A percentile compares a stretch with the other conserved stretches of the same genome.
Conservation (phyloP, 2,329 filamentous ascomycete species). For the Pestalotiopsis sp. region DNA sequence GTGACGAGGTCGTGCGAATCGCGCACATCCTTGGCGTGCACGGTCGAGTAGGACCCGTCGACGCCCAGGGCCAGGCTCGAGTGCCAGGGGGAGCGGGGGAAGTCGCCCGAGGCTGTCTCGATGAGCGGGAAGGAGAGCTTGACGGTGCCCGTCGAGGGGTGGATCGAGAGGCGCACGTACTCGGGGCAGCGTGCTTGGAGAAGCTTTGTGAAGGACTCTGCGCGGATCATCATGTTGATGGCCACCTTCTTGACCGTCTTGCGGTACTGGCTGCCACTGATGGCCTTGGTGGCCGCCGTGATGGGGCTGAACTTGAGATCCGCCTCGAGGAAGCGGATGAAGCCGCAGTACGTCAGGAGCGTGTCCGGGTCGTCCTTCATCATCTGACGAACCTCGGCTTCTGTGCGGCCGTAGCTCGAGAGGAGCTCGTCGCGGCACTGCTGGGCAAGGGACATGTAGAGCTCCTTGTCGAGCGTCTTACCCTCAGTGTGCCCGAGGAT, state of each 20-base stretch:
- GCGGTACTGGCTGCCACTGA: neutral
- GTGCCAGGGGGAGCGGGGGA: neutral
- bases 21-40: neutral
- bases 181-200: conserved; percentile 18
- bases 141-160: neutral
- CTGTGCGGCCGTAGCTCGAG: neutral
- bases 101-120: too few species aligned
- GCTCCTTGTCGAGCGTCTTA: neutral
- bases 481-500: neutral
- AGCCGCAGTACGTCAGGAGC: neutral
- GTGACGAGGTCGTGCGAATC: neutral
- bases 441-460: neutral
- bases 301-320: neutral
- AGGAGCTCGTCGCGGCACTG: neutral
- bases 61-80: neutral
- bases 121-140: neutral
- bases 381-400: neutral
- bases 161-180: neutral
- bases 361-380: neutral
- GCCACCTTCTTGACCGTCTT: neutral
- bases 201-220: neutral
- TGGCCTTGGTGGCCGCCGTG: neutral
- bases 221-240: neutral
- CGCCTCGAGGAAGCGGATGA: neutral
- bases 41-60: neutral